Base-by-base conservation (phyloP, 164 flowering plant species). In the Umbilicus rupestris region DNA sequence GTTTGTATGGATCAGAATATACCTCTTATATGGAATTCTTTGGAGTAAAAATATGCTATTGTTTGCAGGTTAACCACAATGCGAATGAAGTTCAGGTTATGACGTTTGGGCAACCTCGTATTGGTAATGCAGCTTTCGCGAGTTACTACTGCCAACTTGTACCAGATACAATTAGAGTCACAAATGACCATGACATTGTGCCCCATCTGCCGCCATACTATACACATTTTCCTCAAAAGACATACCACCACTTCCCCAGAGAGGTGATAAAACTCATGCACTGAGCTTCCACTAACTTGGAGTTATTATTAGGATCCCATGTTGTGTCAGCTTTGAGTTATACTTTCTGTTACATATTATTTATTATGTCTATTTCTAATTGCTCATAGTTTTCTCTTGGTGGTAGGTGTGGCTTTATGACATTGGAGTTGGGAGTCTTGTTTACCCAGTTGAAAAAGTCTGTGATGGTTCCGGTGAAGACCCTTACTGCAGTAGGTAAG, bases 31-130 rank as follows among this genome's bases (percentile, higher is more conserved):
- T 26, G 19, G 31, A 11, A 55, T 55, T 28, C 33, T 55, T 28
- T 55, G 33, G 33, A 55, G 60, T 26, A 9, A 26, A 35, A 55
- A 55, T 26, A 4, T 55, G 19, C 26, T 62, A 66, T 64, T 69
- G 15, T 72, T 73, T 46, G 10, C 93, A 94, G 97, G 88, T 91
- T 30, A 85, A 83, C 73, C 69, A 75, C 62, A 78, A 81, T 73
- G 79, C 72, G 2, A 52, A 69, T 42, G 76, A 84, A 71, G 80
- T 92, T 67, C 87, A 80, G 74, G 83, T 95, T 68, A 79, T 84
- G 83, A 95, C 99, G 64, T 95, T 88, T 85, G 99, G 99, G 69
- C 99, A 92, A 69, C 99, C 99, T 70, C 93, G 98, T 45, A 79
- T 92, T 71, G 99, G 99, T 39, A 95, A 95, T 85, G 89, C 97